Percentiles rank a stretch among this genome's conserved stretches.
Evolutionary conservation across 2,329 filamentous ascomycete genomes (phyloP).

Genomic region (Hymenoscyphus linearis): DNA sequence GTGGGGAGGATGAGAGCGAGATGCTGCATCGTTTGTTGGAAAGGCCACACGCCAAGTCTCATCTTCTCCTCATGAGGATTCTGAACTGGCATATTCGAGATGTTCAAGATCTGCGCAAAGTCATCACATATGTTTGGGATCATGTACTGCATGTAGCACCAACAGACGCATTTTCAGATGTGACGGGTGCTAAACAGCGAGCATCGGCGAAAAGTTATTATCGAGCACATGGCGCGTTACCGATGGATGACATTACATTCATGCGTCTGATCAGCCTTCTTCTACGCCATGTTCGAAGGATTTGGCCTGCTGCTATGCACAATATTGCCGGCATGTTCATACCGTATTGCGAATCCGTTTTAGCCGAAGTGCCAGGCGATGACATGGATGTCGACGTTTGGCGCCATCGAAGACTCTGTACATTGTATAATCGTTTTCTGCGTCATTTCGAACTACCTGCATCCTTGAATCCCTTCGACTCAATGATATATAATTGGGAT

Average conservation of each 20-base stretch:
- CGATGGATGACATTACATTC: slow-evolving; percentile 17
- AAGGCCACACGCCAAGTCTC: slow-evolving; percentile 12
- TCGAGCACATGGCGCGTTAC: background rate
- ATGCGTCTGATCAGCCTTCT: slow-evolving; percentile 20
- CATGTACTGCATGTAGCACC: slow-evolving; percentile 4
- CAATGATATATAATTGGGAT: slow-evolving; percentile 49
- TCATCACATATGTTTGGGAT: slow-evolving; percentile 16
- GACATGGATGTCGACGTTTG: slow-evolving; percentile 4
- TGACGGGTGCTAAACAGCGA: background rate
- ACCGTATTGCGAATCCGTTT: slow-evolving; percentile 16
- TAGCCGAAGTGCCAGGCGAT: slow-evolving; percentile 4
- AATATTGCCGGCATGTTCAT: slow-evolving; percentile 23
- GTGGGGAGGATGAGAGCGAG: slow-evolving; percentile 16
- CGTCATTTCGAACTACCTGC: slow-evolving; percentile 35
- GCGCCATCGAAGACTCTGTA: slow-evolving; percentile 22
- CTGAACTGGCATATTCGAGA: slow-evolving; percentile 19
- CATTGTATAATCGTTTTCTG: slow-evolving; percentile 39
- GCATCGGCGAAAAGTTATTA: background rate
- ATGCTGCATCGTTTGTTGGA: slow-evolving; percentile 24
- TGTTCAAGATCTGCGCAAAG: slow-evolving; percentile 15
- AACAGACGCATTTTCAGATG: background rate
- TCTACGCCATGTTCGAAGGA: slow-evolving; percentile 25
- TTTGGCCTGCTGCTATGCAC: slow-evolving; percentile 26
- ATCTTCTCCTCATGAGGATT: slow-evolving; percentile 26
- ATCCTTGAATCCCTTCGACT: slow-evolving; percentile 30